Evolutionary conservation across 2,329 filamentous ascomycete species (phyloP).

Genomic region (Ascochyta rabiei): DNA sequence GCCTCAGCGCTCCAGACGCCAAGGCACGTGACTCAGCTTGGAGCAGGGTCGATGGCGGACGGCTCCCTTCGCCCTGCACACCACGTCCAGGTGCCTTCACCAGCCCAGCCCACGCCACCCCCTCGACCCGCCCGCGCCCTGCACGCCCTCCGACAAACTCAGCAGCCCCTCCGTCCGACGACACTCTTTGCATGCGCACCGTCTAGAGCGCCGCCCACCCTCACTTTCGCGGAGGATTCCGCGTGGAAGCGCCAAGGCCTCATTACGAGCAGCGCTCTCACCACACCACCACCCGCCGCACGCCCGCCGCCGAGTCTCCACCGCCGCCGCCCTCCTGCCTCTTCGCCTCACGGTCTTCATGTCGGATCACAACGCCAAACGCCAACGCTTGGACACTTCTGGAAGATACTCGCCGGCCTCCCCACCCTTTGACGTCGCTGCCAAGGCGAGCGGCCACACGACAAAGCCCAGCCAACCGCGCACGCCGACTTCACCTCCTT

Average conservation of each 20-base stretch:
- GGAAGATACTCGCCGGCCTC: conserved; percentile 54
- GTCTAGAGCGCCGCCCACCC: conserved; percentile 30
- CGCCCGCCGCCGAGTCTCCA: conserved; percentile 20
- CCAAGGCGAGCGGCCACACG: conserved; percentile 44
- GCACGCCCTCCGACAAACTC: conserved; percentile 6
- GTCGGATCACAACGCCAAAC: conserved; percentile 47
- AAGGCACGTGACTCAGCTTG: neutral
- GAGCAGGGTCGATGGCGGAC: neutral
- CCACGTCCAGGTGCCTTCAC: conserved; percentile 20
- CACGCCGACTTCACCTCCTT: conserved; percentile 56
- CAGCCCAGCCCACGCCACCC: conserved; percentile 11
- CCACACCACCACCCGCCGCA: conserved; percentile 26
- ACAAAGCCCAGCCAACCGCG: conserved; percentile 54
- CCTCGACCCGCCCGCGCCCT: conserved; percentile 4
- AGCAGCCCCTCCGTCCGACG: conserved; percentile 12
- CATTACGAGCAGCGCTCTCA: conserved; percentile 28
- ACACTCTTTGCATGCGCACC: conserved; percentile 39
- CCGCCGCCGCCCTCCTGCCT: conserved; percentile 15
- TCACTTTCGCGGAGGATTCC: conserved; percentile 38
- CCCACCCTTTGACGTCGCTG: conserved; percentile 49
- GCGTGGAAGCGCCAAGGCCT: conserved; percentile 39
- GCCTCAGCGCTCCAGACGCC: neutral
- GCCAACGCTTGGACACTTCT: conserved; percentile 47
- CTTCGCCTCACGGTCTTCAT: conserved; percentile 30
- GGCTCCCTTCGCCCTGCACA: conserved; percentile 8